Evolutionary conservation across 495 filamentous ascomycete species (phyloP), one percentile per base, ranked within the genome.

Genomic region (Jackrogersella minutella): DNA sequence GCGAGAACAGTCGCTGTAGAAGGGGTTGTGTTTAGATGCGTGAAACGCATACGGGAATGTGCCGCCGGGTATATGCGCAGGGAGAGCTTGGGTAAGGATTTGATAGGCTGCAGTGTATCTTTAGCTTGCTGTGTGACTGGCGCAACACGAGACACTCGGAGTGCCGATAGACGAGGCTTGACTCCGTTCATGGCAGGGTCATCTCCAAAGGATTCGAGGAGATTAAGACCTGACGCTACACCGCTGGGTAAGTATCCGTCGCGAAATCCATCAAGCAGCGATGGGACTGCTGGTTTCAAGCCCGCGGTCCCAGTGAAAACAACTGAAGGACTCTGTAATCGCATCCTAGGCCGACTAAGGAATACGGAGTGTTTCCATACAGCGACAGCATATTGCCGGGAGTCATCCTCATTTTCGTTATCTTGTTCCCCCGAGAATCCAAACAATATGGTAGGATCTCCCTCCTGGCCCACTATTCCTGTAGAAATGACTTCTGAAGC

Each of bases 31-130:
- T 88, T 90, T 22, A 90, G 80, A 58, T 88, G 85, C 5, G 92
- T 88, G 73, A 96, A 96, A 28, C 92, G 84, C 47, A 97, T 87
- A 24, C 92, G 86, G 21, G 91, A 90, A 74, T 92, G 92, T n/a
- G 93, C 87, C 3, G 90, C 88, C 11, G 93, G 92, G 43, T 88
- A 89, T 56, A 94, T 86, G 57, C 86, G 88, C 47, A 93, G 86
- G 9, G 86, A 83, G 61, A 89, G 84, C 66, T 83, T 87, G 60
- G 86, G 85, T 11, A 90, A 78, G 24, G 86, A 87, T 56, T 86
- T 88, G 58, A 90, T 83, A 10, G 86, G 82, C 79, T 72, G 86
- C 80, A 61, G 80, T 76, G 68, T 72, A 49, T 76, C 87, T 81
- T 69, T 86, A 77, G 63, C 82, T 78, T 79, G 77, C 7, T 73